Conservation (phyloP, 2,329 filamentous ascomycete genomes). For the Arthrobotrys megalospora region DNA sequence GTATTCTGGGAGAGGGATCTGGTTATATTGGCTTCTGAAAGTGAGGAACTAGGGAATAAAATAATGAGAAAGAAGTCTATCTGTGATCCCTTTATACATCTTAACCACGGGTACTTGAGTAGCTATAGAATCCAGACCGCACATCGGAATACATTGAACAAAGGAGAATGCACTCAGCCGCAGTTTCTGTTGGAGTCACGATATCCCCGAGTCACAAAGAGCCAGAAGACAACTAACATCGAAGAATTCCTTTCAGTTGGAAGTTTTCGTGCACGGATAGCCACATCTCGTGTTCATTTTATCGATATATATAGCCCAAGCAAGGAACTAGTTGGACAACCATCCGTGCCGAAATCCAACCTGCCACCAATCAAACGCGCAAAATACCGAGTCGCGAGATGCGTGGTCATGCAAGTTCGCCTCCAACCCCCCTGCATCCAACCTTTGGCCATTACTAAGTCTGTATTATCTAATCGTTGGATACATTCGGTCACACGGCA, state of each 20-base stretch:
- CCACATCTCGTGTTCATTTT: not conserved
- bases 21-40: no score
- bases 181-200: not conserved
- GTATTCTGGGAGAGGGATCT: not conserved
- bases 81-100: not conserved
- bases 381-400: not conserved
- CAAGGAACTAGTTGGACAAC: not conserved
- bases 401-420: conserved; percentile 26
- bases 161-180: conserved; percentile 1
- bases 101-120: not conserved
- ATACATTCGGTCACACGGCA: not conserved
- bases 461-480: not conserved
- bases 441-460: not conserved
- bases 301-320: conserved; percentile 18
- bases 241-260: not conserved
- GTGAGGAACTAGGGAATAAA: no score
- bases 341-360: conserved; percentile 5
- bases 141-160: not conserved
- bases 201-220: conserved; percentile 10
- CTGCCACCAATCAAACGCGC: conserved; percentile 5
- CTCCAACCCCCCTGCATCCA: not conserved
- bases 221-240: not conserved
- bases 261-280: not conserved
- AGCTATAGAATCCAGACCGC: not conserved
- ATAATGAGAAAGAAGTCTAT: not conserved